Conservation (phyloP, 192 early-diverging fungal genomes). For the Ambispora gerdemannii region DNA sequence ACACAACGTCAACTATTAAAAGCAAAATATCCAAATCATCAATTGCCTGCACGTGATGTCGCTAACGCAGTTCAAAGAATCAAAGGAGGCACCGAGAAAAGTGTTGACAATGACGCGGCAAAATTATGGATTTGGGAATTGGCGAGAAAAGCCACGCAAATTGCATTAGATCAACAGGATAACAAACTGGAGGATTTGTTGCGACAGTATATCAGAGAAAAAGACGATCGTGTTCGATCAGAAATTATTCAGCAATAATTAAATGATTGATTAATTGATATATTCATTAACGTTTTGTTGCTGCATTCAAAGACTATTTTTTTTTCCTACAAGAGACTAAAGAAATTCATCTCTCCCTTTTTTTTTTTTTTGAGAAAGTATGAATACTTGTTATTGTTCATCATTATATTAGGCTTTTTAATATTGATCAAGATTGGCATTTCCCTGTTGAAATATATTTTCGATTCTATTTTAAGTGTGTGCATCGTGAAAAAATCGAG, state of each 20-base stretch:
- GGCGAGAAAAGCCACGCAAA: slow-evolving; percentile 20
- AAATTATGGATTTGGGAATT: slow-evolving; percentile 32
- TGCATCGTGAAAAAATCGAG: no score
- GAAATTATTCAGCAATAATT: neutral
- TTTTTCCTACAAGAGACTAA: no score
- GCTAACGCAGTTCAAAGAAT: slow-evolving; percentile 25
- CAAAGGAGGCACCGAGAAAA: slow-evolving; percentile 18
- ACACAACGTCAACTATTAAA: slow-evolving; percentile 31
- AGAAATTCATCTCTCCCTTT: no score
- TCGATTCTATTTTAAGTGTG: no score
- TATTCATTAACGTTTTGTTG: no score
- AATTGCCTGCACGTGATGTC: slow-evolving; percentile 25
- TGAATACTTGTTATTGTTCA: no score
- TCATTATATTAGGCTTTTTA: no score
- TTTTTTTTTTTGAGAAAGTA: no score
- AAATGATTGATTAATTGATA: no score
- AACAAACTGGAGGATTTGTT: slow-evolving; percentile 23
- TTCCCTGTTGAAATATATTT: no score
- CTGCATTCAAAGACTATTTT: no score
- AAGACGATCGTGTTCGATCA: slow-evolving; percentile 10
- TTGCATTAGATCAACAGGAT: slow-evolving; percentile 26
- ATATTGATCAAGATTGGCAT: no score
- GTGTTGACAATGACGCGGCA: slow-evolving; percentile 27
- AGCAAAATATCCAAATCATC: slow-evolving; percentile 29
- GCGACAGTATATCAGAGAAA: slow-evolving; percentile 26